Base-by-base conservation (phyloP, 257 asterid species). In the Orobanche coerulescens region DNA sequence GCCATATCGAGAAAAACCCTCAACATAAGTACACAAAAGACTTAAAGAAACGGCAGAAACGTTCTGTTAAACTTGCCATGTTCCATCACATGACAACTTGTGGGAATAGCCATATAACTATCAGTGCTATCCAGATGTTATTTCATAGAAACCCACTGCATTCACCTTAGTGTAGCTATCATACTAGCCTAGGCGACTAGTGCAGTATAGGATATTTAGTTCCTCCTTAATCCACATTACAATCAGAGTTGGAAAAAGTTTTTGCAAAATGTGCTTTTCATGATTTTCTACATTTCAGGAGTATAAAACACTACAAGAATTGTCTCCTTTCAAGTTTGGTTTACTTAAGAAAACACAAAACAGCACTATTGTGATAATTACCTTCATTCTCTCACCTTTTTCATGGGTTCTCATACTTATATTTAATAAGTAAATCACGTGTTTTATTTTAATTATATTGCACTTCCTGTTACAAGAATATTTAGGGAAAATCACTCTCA, bases 171-270 rank as follows among this genome's bases (percentile, higher is more conserved):
- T 16, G 52, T 22, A 44, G 46, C 39, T 18, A 64, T 22, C 12
- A 20, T 50, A 58, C 48, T 42, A 28, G 12, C 64, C 48, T 23
- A 50, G 22, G 42, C 28, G 62, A 19, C 13, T 20, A 7, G 24
- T 61, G 59, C 61, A 15, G 43, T 44, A 24, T 7, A 13, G 31
- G 52, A 53, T 37, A 28, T 30, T 18, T 19, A 11, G 22, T 31
- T 66, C 58, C 56, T 66, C 59, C 31, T 56, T 23, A 22, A 34
- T 57, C 40, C 20, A 18, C 20, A 56, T 23, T 44, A 46, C 46
- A 14, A 46, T n/a, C 37, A 33, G 6, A 31, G 57, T 28, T 15
- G 24, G 9, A 30, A 23, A 30, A 36, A 10, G 43, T 34, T 16
- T 64, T 5, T 24, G 53, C 11, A 64, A 40, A 16, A 16, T 56